Evolutionary conservation across 202 grass and related monocot species (phyloP).

Genomic region (Setaria viridis): DNA sequence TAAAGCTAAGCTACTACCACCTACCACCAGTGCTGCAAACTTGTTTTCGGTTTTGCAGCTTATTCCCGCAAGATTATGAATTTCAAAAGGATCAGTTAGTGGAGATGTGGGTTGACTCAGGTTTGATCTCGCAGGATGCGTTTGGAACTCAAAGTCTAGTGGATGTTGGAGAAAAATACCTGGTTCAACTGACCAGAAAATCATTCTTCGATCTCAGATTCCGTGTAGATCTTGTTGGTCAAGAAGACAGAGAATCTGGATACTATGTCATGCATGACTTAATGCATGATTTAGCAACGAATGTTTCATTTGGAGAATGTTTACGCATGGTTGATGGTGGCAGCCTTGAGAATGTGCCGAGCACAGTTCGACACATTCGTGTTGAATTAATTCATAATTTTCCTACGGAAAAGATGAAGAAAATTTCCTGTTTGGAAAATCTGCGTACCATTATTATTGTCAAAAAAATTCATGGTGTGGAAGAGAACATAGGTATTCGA

Average conservation of each 20-base stretch:
- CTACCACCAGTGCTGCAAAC: conserved; percentile 35
- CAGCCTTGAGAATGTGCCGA: not conserved
- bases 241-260: too few relatives aligned
- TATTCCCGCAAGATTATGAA: conserved; percentile 31
- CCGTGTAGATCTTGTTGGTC: too few relatives aligned
- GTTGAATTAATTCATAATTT: too few relatives aligned
- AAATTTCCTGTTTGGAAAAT: not conserved
- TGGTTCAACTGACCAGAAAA: conserved; percentile 39
- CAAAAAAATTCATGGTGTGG: too few relatives aligned
- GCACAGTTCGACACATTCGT: conserved; percentile 4
- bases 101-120: conserved; percentile 52
- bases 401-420: not conserved
- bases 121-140: conserved; percentile 21
- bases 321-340: not conserved
- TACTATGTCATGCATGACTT: conserved; percentile 57
- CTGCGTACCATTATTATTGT: conserved; percentile 18
- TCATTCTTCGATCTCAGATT: conserved; percentile 44
- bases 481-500: not conserved
- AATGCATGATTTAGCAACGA: conserved; percentile 49
- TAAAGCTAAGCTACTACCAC: conserved; percentile 52
- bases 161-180: not conserved
- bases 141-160: not conserved
- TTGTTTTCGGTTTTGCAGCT: conserved; percentile 55
- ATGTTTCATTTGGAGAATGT: conserved; percentile 46
- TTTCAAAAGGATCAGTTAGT: conserved; percentile 8